Percentiles rank a stretch among this genome's conserved stretches.
Evolutionary conservation across 139 green algal species (phyloP).

Genomic region (Tetratostichococcus sp.): DNA sequence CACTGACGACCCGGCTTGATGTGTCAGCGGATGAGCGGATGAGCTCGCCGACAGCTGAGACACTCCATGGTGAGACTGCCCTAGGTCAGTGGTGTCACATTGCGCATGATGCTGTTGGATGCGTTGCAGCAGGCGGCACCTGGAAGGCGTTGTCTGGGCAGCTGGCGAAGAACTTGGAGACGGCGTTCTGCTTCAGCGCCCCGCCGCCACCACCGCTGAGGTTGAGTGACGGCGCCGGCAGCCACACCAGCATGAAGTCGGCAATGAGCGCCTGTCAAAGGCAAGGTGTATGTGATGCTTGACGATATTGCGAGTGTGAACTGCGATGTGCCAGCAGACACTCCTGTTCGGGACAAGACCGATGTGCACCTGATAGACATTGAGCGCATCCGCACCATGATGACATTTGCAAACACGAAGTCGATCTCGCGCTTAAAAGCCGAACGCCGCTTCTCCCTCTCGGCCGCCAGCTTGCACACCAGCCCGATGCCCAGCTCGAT

Average conservation of each 20-base stretch:
- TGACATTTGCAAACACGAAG: slow-evolving; percentile 91
- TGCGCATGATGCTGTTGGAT: too few relatives aligned
- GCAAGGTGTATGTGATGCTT: too few relatives aligned
- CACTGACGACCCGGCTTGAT: too few relatives aligned
- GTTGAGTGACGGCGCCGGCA: slow-evolving; percentile 83
- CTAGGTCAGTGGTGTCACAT: too few relatives aligned
- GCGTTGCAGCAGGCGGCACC: neutral
- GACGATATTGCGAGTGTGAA: too few relatives aligned
- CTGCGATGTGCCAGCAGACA: too few relatives aligned
- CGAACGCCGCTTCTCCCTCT: slow-evolving; percentile 66
- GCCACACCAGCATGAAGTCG: slow-evolving; percentile 98
- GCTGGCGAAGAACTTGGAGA: slow-evolving; percentile 59
- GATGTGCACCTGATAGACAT: too few relatives aligned
- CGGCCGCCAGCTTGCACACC: slow-evolving; percentile 79
- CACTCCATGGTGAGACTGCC: too few relatives aligned
- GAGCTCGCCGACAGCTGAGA: too few relatives aligned
- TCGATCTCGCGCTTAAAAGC: slow-evolving; percentile 73
- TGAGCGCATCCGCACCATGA: slow-evolving; percentile 87
- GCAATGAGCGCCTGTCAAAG: slow-evolving; percentile 36
- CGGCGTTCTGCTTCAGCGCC: neutral
- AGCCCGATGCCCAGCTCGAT: slow-evolving; percentile 83
- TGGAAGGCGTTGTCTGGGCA: slow-evolving; percentile 95
- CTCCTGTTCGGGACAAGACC: too few relatives aligned
- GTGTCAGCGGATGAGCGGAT: too few relatives aligned
- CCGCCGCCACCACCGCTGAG: slow-evolving; percentile 22